A percentile compares a stretch with the other conserved stretches of the same genome.
Conservation (phyloP, 1,284 basidiomycete genomes). For the Cryptococcus sp. region DNA sequence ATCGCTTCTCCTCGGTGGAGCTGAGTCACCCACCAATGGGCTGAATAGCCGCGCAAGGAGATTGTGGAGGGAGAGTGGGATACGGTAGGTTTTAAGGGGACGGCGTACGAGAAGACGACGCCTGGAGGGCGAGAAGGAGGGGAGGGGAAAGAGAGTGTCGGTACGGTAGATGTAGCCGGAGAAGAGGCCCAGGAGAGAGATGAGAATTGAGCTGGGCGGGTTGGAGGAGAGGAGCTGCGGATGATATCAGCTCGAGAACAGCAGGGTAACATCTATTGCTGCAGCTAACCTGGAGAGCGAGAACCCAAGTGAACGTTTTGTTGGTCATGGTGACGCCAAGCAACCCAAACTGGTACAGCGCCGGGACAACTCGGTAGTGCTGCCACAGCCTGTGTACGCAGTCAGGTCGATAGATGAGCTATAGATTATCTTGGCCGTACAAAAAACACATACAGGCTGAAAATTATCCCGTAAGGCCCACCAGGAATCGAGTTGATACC, state of each 20-base stretch:
- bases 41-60: constrained; percentile 58
- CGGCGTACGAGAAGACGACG: constrained; percentile 23
- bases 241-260: not conserved
- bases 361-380: constrained; percentile 69
- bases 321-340: constrained; percentile 71
- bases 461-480: constrained; percentile 66
- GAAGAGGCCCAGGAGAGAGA: constrained; percentile 62
- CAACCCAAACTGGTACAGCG: constrained; percentile 68
- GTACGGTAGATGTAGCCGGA: constrained; percentile 74
- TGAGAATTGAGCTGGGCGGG: constrained; percentile 62
- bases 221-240: constrained; percentile 64
- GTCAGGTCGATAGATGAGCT: not conserved
- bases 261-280: not conserved
- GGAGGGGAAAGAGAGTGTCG: constrained; percentile 58
- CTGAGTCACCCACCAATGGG: constrained; percentile 61
- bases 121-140: constrained; percentile 31
- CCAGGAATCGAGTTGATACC: constrained; percentile 70
- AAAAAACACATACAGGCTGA: constrained; percentile 37
- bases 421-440: too few relatives aligned
- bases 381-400: constrained; percentile 70
- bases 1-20: constrained; percentile 57
- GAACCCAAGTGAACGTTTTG: constrained; percentile 67
- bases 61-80: constrained; percentile 59
- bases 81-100: constrained; percentile 65
- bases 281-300: constrained; percentile 60